phyloP scores from a whole-genome alignment of 768 basidiomycete species.

The Rhizopogon roseolus region DNA sequence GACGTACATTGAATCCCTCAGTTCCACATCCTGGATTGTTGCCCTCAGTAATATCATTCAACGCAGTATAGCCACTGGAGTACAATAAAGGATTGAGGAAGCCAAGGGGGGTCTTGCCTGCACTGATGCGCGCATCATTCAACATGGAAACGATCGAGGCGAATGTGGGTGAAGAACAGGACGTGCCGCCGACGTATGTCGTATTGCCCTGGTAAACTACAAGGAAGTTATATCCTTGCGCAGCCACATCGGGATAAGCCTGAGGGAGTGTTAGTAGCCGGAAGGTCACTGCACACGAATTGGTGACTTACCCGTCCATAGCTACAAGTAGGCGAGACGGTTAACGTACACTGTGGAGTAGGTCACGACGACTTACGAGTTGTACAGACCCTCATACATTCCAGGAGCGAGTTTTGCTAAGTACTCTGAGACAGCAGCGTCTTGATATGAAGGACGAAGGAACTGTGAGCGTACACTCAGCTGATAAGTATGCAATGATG shows the following conservation, averaged over 20 bases:
- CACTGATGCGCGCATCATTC: conserved; percentile 32
- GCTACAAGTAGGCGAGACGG: conserved; percentile 22
- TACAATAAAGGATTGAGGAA: conserved; percentile 50
- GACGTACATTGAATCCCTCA: conserved; percentile 35
- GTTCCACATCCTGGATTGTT: conserved; percentile 42
- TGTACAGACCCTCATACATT: conserved; percentile 57
- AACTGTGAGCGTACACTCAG: conserved; percentile 33
- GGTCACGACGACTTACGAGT: conserved; percentile 38
- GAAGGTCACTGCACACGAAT: not conserved
- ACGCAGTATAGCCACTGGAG: conserved; percentile 35
- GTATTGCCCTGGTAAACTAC: conserved; percentile 37
- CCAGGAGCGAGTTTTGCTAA: conserved; percentile 41
- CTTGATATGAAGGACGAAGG: conserved; percentile 49
- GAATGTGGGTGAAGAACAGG: conserved; percentile 24
- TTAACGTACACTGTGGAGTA: conserved; percentile 1
- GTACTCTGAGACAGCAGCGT: conserved; percentile 38
- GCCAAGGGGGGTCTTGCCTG: conserved; percentile 29
- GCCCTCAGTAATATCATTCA: conserved; percentile 46
- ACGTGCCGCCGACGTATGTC: conserved; percentile 27
- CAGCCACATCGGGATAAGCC: conserved; percentile 66
- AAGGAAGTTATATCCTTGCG: conserved; percentile 48
- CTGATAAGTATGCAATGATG: conserved; percentile 1
- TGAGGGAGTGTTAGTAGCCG: conserved; percentile 9
- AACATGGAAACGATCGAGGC: conserved; percentile 33
- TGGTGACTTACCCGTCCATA: conserved; percentile 43